Percentiles rank a stretch among this genome's conserved stretches.
Conservation (phyloP, 2,329 filamentous ascomycete genomes). For the Nemania sp. region DNA sequence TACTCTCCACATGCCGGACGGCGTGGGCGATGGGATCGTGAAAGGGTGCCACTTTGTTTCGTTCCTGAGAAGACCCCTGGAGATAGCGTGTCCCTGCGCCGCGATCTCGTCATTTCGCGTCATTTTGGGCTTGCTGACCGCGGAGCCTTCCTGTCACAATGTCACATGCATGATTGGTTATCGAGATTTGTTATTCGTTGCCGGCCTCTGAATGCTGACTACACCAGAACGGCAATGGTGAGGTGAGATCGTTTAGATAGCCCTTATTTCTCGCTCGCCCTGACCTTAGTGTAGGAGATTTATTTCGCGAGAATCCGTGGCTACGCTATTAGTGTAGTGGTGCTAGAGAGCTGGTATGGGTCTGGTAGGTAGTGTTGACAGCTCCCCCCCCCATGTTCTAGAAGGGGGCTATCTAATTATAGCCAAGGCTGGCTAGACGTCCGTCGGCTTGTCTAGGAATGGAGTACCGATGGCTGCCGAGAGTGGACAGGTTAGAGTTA, state of each 20-base stretch:
- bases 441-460: neutral
- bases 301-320: constrained; percentile 3
- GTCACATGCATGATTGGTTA: constrained; percentile 16
- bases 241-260: constrained; percentile 13
- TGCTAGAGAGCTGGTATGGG: too few relatives aligned
- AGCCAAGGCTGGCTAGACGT: too few relatives aligned
- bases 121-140: constrained; percentile 19
- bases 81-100: neutral
- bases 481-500: too few relatives aligned
- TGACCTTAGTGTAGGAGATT: too few relatives aligned
- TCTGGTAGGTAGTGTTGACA: too few relatives aligned
- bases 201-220: constrained; percentile 21
- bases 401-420: constrained; percentile 18
- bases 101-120: constrained; percentile 20
- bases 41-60: too few relatives aligned
- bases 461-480: too few relatives aligned
- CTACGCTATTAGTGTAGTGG: too few relatives aligned
- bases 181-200: constrained; percentile 22
- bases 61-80: constrained; percentile 6
- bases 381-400: neutral
- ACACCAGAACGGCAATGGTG: constrained; percentile 12
- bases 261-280: neutral
- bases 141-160: constrained; percentile 2
- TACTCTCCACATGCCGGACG: constrained; percentile 14
- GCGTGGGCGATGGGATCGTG: neutral